Conservation (phyloP, 2,329 filamentous ascomycete species). For the Ampelomyces quisqualis region DNA sequence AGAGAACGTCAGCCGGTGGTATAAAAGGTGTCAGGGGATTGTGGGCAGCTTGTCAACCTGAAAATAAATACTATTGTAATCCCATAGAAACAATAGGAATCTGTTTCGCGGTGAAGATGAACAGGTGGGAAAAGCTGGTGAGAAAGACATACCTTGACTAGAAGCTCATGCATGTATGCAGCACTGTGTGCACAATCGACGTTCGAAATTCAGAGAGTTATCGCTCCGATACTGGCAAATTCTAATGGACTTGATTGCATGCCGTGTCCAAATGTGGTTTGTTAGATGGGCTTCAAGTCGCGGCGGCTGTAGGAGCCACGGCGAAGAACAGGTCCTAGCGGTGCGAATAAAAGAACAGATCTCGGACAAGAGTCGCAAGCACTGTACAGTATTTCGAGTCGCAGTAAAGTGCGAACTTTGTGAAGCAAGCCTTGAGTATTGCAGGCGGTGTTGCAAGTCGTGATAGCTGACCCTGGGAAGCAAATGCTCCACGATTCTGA, state of each 20-base stretch:
- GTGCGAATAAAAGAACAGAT: conserved; percentile 14
- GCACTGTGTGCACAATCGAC: no score
- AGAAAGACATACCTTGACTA: no score
- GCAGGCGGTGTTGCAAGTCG: conserved; percentile 23
- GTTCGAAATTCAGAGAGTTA: no score
- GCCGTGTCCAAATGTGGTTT: conserved; percentile 3
- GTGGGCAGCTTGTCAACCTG: background rate
- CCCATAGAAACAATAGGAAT: background rate
- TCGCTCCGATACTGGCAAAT: no score
- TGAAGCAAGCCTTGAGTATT: conserved; percentile 11
- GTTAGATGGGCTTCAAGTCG: conserved; percentile 10
- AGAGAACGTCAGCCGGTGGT: conserved; percentile 19
- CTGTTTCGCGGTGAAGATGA: background rate
- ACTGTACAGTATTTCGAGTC: conserved; percentile 2
- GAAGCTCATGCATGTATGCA: no score
- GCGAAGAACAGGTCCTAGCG: conserved; percentile 34
- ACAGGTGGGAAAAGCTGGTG: no score
- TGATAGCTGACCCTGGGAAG: conserved; percentile 19
- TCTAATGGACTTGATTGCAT: no score
- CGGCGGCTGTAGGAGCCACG: conserved; percentile 17
- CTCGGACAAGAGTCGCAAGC: conserved; percentile 4
- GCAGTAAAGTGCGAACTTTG: conserved; percentile 2
- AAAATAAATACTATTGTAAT: background rate
- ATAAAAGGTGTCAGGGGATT: conserved; percentile 7
- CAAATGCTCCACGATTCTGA: conserved; percentile 27